A percentile compares a stretch with the other conserved stretches of the same genome.
Conservation (phyloP, 2,329 filamentous ascomycete species). For the Fusarium hainanense region DNA sequence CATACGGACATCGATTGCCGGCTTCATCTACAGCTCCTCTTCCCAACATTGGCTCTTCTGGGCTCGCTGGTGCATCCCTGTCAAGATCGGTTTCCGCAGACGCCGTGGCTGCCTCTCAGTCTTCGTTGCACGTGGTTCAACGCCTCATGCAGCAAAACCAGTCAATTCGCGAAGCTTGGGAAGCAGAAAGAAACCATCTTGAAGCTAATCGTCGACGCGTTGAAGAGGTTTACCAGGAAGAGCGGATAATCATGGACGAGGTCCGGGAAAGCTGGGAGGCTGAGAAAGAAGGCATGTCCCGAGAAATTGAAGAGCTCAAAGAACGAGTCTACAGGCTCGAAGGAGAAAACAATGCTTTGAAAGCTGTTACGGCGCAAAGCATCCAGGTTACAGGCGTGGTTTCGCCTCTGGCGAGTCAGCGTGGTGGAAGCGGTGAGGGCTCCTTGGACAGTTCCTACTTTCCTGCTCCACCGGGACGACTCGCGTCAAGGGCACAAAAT, state of each 20-base stretch:
- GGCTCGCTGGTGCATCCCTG: conserved; percentile 41
- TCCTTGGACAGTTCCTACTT: conserved; percentile 41
- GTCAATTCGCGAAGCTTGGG: conserved; percentile 62
- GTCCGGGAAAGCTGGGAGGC: conserved; percentile 60
- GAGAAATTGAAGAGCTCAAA: conserved; percentile 56
- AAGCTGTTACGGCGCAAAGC: conserved; percentile 46
- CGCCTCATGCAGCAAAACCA: conserved; percentile 57
- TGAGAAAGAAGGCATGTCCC: conserved; percentile 56
- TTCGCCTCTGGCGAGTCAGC: conserved; percentile 47
- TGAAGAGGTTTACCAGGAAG: conserved; percentile 67
- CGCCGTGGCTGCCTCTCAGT: conserved; percentile 47
- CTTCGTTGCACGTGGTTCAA: conserved; percentile 53
- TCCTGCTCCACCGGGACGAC: conserved; percentile 34
- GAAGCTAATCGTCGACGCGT: conserved; percentile 65
- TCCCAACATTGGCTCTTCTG: conserved; percentile 34
- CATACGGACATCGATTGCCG: conserved; percentile 30
- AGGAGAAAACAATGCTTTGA: conserved; percentile 52
- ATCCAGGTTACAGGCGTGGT: conserved; percentile 47
- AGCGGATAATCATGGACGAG: conserved; percentile 64
- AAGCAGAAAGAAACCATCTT: conserved; percentile 64
- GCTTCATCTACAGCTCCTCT: conserved; percentile 39
- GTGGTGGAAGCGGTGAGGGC: conserved; percentile 42
- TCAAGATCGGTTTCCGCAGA: conserved; percentile 48
- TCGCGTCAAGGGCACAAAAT: conserved; percentile 36
- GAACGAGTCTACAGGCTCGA: conserved; percentile 53